Conservation (phyloP, 345 rosid species). For the Gossypium stocksii region DNA sequence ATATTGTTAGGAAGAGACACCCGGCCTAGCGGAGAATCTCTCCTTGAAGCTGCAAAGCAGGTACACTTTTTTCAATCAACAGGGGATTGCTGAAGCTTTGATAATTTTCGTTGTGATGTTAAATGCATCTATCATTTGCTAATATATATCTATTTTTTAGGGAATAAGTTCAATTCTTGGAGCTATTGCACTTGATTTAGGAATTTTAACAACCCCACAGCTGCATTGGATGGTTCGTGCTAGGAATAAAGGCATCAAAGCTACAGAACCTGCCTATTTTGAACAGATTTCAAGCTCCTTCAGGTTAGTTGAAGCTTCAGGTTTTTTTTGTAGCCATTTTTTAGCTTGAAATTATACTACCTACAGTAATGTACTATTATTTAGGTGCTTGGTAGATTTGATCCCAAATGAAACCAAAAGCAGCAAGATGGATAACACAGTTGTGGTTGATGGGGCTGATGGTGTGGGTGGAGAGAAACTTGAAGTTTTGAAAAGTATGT, state of each 20-base stretch:
- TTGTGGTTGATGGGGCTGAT: slow-evolving; percentile 86
- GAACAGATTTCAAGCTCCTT: slow-evolving; percentile 70
- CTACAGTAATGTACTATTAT: slow-evolving; percentile 11
- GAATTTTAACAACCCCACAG: slow-evolving; percentile 88
- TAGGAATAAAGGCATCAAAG: slow-evolving; percentile 61
- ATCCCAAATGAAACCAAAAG: slow-evolving; percentile 38
- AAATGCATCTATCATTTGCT: not conserved
- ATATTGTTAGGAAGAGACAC: slow-evolving; percentile 85
- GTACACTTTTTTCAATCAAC: slow-evolving; percentile 21
- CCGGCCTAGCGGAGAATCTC: slow-evolving; percentile 90
- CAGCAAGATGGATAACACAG: slow-evolving; percentile 27
- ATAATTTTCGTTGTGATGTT: not conserved
- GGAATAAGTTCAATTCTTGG: slow-evolving; percentile 68
- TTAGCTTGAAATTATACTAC: not conserved
- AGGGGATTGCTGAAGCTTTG: not conserved
- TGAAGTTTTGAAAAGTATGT: slow-evolving; percentile 42
- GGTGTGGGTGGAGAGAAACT: slow-evolving; percentile 90
- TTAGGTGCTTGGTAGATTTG: slow-evolving; percentile 62
- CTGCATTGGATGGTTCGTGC: slow-evolving; percentile 95
- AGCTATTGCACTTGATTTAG: slow-evolving; percentile 57
- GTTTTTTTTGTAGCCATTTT: not conserved
- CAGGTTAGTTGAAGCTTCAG: slow-evolving; percentile 34
- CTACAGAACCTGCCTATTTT: slow-evolving; percentile 69
- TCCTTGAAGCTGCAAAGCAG: slow-evolving; percentile 71
- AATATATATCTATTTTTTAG: slow-evolving; percentile 21